Evolutionary conservation across 1,284 basidiomycete species (phyloP).

Genomic region (Cryptococcus maquisensis): DNA sequence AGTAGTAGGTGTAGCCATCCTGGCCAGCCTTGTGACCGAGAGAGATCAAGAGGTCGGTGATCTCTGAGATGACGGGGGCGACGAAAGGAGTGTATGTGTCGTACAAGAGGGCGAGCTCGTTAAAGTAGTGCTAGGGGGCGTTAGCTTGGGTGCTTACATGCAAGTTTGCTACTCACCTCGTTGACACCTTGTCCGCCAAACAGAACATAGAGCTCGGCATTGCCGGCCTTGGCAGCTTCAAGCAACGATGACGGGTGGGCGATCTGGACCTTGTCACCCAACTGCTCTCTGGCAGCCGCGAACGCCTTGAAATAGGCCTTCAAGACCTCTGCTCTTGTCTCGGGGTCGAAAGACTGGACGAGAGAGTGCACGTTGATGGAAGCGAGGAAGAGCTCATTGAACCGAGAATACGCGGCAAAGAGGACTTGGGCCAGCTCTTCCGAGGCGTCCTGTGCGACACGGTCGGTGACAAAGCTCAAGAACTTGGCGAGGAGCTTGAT

Average conservation of each 20-base stretch:
- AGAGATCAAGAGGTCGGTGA: constrained; percentile 67
- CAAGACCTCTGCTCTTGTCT: constrained; percentile 71
- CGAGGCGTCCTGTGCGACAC: constrained; percentile 56
- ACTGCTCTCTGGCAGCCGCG: constrained; percentile 63
- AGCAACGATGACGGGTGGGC: constrained; percentile 71
- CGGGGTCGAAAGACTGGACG: constrained; percentile 67
- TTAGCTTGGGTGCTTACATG: constrained; percentile 14
- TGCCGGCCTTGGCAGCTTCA: constrained; percentile 61
- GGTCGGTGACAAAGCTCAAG: constrained; percentile 65
- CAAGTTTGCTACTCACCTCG: constrained; percentile 55
- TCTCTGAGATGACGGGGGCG: constrained; percentile 61
- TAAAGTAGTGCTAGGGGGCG: constrained; percentile 69
- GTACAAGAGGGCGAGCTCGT: constrained; percentile 87
- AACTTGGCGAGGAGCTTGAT: constrained; percentile 76
- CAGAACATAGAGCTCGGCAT: constrained; percentile 82
- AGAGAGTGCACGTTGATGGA: constrained; percentile 64
- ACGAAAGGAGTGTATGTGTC: constrained; percentile 87
- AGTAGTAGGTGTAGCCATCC: constrained; percentile 65
- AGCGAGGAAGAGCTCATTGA: constrained; percentile 71
- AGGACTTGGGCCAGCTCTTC: constrained; percentile 65
- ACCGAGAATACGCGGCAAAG: constrained; percentile 66
- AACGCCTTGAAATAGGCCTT: constrained; percentile 76
- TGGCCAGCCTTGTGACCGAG: constrained; percentile 61
- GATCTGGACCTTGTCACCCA: constrained; percentile 59
- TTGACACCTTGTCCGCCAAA: constrained; percentile 99